These are phyloP conservation scores for Fusarium sp. DNA, from an alignment of 2,329 filamentous ascomycete species.

Conservation along the genomic window DNA sequence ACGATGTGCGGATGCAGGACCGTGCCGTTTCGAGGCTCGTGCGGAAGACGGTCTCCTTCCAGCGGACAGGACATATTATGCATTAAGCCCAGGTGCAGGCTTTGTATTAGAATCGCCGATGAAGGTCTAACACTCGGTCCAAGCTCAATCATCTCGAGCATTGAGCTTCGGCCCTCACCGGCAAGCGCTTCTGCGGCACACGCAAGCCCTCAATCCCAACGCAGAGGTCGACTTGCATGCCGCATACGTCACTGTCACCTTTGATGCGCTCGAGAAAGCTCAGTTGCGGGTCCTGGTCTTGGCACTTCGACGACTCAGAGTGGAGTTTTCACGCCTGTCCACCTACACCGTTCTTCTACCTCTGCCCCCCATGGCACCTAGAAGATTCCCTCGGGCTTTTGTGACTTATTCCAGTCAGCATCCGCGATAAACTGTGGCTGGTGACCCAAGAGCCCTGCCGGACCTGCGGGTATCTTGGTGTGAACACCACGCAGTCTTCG, in stretches of 20 bases:
- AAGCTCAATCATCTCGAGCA: slow-evolving; percentile 2
- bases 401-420: neutral
- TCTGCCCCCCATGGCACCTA: neutral
- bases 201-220: neutral
- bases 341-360: neutral
- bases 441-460: slow-evolving; percentile 15
- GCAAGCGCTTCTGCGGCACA: slow-evolving; percentile 6
- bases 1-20: slow-evolving; percentile 12
- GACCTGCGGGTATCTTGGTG: slow-evolving; percentile 28
- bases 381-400: slow-evolving; percentile 2
- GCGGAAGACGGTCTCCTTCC: slow-evolving; percentile 11
- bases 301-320: neutral
- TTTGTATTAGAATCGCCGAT: slow-evolving; percentile 10
- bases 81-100: slow-evolving; percentile 15
- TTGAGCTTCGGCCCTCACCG: neutral
- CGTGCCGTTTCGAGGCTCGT: slow-evolving; percentile 25
- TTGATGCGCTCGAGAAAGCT: neutral
- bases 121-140: slow-evolving; percentile 2
- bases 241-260: slow-evolving; percentile 10
- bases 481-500: slow-evolving; percentile 27
- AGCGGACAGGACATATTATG: slow-evolving; percentile 14
- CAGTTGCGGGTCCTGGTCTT: neutral
- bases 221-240: slow-evolving; percentile 2
- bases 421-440: slow-evolving; percentile 21
- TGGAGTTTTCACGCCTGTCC: neutral